These are phyloP conservation scores for Cladosporium sp. DNA, from an alignment of 2,329 filamentous ascomycete genomes.

Conservation along the genomic window DNA sequence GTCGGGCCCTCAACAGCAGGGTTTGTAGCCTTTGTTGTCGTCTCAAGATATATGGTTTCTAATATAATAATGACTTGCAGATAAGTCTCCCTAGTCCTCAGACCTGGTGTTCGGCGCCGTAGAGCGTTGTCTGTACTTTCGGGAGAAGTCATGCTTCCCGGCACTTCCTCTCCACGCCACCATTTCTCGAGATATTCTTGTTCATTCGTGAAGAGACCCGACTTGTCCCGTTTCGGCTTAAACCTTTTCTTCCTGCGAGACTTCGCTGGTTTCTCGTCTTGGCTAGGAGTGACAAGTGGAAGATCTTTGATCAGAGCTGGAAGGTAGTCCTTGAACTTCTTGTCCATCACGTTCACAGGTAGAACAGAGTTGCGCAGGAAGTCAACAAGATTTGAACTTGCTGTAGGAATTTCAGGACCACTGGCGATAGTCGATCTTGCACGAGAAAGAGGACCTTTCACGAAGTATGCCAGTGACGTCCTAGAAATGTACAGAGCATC, in stretches of 20 bases:
- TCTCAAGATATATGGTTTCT: conserved; percentile 69
- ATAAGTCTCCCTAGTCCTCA: conserved; percentile 73
- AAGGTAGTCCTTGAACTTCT: conserved; percentile 71
- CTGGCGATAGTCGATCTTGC: conserved; percentile 67
- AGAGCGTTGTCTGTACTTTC: conserved; percentile 47
- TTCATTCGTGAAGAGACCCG: conserved; percentile 66
- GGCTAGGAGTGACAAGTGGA: conserved; percentile 31
- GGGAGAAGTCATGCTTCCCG: conserved; percentile 32
- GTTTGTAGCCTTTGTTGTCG: conserved; percentile 25
- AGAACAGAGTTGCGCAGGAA: conserved; percentile 54
- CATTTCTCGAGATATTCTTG: conserved; percentile 62
- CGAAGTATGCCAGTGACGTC: conserved; percentile 78
- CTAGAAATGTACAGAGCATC: conserved; percentile 48
- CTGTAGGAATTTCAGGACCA: conserved; percentile 56
- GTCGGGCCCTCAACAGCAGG: background rate
- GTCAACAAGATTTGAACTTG: conserved; percentile 60
- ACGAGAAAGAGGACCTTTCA: conserved; percentile 74
- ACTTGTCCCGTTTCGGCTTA: conserved; percentile 59
- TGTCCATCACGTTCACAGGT: conserved; percentile 60
- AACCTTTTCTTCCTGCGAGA: conserved; percentile 56
- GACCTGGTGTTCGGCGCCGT: conserved; percentile 59
- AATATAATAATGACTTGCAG: conserved; percentile 76
- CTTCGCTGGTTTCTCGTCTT: conserved; percentile 22
- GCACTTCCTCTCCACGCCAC: conserved; percentile 60
- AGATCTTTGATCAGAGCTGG: conserved; percentile 60